Conservation (phyloP, 257 asterid species). For the Rauvolfia tetraphylla region DNA sequence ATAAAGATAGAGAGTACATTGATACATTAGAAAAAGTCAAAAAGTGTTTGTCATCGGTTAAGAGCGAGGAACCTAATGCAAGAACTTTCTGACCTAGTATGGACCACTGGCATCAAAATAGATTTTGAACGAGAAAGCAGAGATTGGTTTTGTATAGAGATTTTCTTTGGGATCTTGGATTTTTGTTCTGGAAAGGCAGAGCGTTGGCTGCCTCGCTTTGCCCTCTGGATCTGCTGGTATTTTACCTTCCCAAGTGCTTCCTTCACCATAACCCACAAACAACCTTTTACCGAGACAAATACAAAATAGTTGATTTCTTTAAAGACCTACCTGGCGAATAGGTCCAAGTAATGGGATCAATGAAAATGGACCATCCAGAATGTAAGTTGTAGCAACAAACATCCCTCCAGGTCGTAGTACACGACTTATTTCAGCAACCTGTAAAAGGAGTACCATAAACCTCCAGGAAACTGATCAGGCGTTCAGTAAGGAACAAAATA, state of each 20-base stretch:
- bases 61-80: too few relatives aligned
- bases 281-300: background rate
- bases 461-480: background rate
- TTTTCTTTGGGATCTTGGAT: background rate
- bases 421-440: conserved; percentile 93
- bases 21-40: background rate
- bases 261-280: background rate
- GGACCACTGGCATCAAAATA: background rate
- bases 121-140: background rate
- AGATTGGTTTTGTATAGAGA: background rate
- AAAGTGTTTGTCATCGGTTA: background rate
- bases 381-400: conserved; percentile 73
- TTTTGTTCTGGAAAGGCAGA: background rate
- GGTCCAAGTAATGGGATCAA: conserved; percentile 50
- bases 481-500: background rate
- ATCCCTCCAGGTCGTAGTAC: conserved; percentile 80
- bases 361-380: conserved; percentile 57
- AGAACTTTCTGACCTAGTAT: background rate
- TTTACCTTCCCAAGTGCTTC: background rate
- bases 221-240: background rate
- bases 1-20: background rate
- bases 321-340: conserved; percentile 49
- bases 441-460: conserved; percentile 12
- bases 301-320: background rate
- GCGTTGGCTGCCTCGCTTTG: background rate